Evolutionary conservation across 2,329 filamentous ascomycete species (phyloP).

Genomic region (Colletotrichum destructivum): DNA sequence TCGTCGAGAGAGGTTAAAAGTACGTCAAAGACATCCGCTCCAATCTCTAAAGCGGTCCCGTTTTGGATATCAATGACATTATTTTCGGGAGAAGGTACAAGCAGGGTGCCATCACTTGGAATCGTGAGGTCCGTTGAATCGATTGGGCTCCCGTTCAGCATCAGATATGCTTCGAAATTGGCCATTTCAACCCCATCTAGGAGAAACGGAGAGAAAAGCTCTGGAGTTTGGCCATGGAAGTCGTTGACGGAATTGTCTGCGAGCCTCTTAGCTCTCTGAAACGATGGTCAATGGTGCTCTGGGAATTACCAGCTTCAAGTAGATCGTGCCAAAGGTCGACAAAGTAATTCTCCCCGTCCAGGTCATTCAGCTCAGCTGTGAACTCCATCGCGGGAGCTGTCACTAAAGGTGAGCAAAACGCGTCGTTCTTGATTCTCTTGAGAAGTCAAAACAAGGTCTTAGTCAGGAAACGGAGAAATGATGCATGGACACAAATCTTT

Average conservation of each 20-base stretch:
- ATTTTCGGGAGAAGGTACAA: background rate
- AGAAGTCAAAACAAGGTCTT: background rate
- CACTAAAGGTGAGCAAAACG: background rate
- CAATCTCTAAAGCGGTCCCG: too few species aligned
- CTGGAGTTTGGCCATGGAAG: too few species aligned
- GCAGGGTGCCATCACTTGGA: too few species aligned
- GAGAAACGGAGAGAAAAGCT: too few species aligned
- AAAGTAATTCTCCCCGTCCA: too few species aligned
- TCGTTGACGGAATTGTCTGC: background rate
- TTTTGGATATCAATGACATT: background rate
- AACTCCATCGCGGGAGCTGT: background rate
- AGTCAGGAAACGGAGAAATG: background rate
- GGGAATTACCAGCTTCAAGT: background rate
- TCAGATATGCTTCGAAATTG: too few species aligned
- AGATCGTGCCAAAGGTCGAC: rapidly evolving
- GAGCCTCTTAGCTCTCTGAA: background rate
- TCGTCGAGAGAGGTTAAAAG: too few species aligned
- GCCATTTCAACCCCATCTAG: background rate
- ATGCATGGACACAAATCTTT: too few species aligned
- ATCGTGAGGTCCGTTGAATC: background rate
- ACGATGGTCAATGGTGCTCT: too few species aligned
- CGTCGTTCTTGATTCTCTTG: background rate
- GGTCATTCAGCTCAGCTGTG: background rate
- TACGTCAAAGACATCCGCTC: rapidly evolving
- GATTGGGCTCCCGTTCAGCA: background rate